These are phyloP conservation scores for Akanthomyces lecanii DNA, from an alignment of 2,329 filamentous ascomycete genomes.

Conservation along the genomic window DNA sequence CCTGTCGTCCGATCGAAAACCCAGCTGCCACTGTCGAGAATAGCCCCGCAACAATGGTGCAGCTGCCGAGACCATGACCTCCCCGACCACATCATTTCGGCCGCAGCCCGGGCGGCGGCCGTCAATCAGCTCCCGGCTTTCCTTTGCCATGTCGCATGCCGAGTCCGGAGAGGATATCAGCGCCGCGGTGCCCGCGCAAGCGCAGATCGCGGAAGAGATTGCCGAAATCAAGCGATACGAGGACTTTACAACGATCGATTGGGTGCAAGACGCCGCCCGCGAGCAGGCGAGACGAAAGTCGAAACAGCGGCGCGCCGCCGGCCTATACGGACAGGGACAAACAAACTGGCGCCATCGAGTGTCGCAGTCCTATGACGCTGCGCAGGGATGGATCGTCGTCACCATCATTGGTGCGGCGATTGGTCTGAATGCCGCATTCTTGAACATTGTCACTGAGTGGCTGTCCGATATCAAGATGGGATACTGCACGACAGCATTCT, in stretches of 20 bases:
- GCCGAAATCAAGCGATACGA: slow-evolving; percentile 97
- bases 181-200: slow-evolving; percentile 52
- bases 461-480: slow-evolving; percentile 91
- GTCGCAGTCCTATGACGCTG: slow-evolving; percentile 87
- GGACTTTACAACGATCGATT: slow-evolving; percentile 98
- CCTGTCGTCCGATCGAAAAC: not conserved
- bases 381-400: slow-evolving; percentile 96
- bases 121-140: slow-evolving; percentile 61
- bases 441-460: slow-evolving; percentile 98
- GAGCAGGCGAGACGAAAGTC: slow-evolving; percentile 80
- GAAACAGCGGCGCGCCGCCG: slow-evolving; percentile 65
- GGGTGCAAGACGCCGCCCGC: slow-evolving; percentile 94
- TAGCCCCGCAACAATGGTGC: slow-evolving; percentile 29
- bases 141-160: slow-evolving; percentile 61
- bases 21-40: not conserved
- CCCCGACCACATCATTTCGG: slow-evolving; percentile 33
- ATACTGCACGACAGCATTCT: slow-evolving; percentile 93
- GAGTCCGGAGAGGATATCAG: slow-evolving; percentile 57
- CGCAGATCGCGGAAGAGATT: slow-evolving; percentile 87
- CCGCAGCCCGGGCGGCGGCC: slow-evolving; percentile 38
- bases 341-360: slow-evolving; percentile 76
- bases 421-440: slow-evolving; percentile 83
- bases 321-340: slow-evolving; percentile 66
- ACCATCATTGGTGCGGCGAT: slow-evolving; percentile 91
- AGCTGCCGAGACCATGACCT: slow-evolving; percentile 35